A percentile compares a stretch with the other conserved stretches of the same genome.
phyloP scores from a whole-genome alignment of 495 filamentous ascomycete species.

The Penicillium bovifimosum region DNA sequence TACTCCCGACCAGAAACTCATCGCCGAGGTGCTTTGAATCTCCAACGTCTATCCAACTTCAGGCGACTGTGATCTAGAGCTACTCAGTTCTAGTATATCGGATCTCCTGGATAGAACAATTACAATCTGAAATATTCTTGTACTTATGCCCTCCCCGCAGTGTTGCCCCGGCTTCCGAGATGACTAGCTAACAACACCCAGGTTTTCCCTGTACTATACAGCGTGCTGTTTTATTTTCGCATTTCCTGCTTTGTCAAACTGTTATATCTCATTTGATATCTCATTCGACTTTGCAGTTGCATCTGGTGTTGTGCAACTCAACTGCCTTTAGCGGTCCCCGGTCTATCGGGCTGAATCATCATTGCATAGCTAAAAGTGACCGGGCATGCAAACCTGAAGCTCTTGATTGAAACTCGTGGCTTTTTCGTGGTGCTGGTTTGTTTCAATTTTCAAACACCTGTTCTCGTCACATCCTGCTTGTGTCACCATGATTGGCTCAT shows the following conservation, averaged over 20 bases:
- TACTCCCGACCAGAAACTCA: slow-evolving; percentile 2
- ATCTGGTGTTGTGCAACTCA: not conserved
- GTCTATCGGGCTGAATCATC: not conserved
- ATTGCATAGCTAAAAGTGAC: not conserved
- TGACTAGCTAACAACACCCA: slow-evolving; percentile 1
- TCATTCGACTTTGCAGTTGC: not conserved
- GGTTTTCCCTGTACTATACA: slow-evolving; percentile 7
- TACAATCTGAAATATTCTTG: not conserved
- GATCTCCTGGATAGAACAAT: not conserved
- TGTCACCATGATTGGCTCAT: slow-evolving; percentile 16
- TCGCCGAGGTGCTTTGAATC: slow-evolving; percentile 1
- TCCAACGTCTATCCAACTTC: not conserved
- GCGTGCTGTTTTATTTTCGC: not conserved
- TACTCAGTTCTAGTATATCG: not conserved
- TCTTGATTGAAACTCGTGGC: not conserved
- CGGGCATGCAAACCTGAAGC: not conserved
- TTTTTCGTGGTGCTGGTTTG: not conserved
- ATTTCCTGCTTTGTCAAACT: not conserved
- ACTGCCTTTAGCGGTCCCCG: not conserved
- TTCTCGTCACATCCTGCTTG: not conserved
- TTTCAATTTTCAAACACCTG: not conserved
- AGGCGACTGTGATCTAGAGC: slow-evolving; percentile 1
- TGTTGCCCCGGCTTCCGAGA: not conserved
- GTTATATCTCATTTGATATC: not conserved
- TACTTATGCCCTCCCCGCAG: not conserved